A percentile compares a stretch with the other conserved stretches of the same genome.
phyloP scores from a whole-genome alignment of 495 filamentous ascomycete species.

The Chaetomidium leptoderma region DNA sequence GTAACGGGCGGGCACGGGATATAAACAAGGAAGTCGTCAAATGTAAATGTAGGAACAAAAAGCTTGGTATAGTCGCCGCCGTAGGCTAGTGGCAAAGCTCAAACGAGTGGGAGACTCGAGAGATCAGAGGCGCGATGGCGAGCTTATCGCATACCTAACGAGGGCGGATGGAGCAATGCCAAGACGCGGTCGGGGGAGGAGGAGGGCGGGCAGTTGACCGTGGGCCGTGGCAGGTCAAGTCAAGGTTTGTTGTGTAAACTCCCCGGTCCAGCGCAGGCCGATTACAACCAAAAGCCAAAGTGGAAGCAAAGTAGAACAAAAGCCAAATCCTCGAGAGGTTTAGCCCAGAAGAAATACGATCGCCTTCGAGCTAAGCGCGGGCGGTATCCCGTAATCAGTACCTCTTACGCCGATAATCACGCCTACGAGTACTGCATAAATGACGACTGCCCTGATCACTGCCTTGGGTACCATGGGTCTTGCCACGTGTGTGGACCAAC shows the following conservation, averaged over 20 bases:
- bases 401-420: too few species aligned
- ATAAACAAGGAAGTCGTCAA: background rate
- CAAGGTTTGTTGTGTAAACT: background rate
- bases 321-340: background rate
- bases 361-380: background rate
- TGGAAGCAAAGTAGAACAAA: background rate
- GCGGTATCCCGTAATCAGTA: too few species aligned
- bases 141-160: conserved; percentile 24
- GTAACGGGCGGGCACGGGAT: background rate
- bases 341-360: background rate
- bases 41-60: too few species aligned
- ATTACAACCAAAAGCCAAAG: background rate
- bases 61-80: background rate
- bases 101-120: too few species aligned
- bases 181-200: conserved; percentile 22
- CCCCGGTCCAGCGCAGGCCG: conserved; percentile 1
- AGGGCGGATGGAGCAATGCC: conserved; percentile 28
- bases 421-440: background rate
- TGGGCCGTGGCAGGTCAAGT: background rate
- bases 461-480: background rate
- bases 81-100: background rate
- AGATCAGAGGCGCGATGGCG: background rate
- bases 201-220: background rate
- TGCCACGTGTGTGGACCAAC: conserved; percentile 10
- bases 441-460: background rate